Evolutionary conservation across 1,284 basidiomycete species (phyloP).

Genomic region (Agroathelia rolfsii): DNA sequence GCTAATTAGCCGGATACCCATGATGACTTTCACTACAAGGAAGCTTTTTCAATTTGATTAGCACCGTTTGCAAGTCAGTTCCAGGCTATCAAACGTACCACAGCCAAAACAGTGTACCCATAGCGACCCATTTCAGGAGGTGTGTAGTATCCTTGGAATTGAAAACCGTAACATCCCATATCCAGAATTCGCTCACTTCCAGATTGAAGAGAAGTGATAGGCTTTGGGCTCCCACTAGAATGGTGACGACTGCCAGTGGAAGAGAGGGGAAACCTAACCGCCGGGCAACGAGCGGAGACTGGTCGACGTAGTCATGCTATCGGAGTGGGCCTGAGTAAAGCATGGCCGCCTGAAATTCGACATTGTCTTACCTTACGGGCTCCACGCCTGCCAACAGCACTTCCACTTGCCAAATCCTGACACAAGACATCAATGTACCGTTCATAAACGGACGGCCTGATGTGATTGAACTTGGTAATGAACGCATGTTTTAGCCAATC

Average conservation of each 20-base stretch:
- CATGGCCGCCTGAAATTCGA: conserved; percentile 2
- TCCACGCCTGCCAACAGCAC: conserved; percentile 54
- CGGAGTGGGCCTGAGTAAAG: neutral
- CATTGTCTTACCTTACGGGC: conserved; percentile 51
- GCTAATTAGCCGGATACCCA: conserved; percentile 79
- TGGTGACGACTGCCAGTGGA: conserved; percentile 85
- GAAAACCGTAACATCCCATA: conserved; percentile 35
- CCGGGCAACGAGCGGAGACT: conserved; percentile 89
- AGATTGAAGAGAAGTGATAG: conserved; percentile 50
- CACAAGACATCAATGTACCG: conserved; percentile 95
- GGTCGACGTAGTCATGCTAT: conserved; percentile 87
- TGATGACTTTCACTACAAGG: conserved; percentile 78
- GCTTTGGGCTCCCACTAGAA: conserved; percentile 82
- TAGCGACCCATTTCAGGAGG: conserved; percentile 54
- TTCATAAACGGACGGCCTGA: conserved; percentile 91
- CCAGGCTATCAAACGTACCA: conserved; percentile 56
- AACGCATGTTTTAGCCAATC: conserved; percentile 99
- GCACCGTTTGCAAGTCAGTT: too few relatives aligned
- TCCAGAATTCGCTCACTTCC: conserved; percentile 30
- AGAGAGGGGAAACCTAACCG: conserved; percentile 90
- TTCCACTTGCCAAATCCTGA: conserved; percentile 83
- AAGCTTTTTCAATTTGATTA: too few relatives aligned
- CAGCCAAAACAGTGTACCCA: conserved; percentile 68
- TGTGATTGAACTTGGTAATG: conserved; percentile 97
- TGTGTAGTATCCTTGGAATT: conserved; percentile 38